Percentiles rank a stretch among this genome's conserved stretches.
Evolutionary conservation across 495 filamentous ascomycete species (phyloP).

Genomic region (Aspergillus conjunctus): DNA sequence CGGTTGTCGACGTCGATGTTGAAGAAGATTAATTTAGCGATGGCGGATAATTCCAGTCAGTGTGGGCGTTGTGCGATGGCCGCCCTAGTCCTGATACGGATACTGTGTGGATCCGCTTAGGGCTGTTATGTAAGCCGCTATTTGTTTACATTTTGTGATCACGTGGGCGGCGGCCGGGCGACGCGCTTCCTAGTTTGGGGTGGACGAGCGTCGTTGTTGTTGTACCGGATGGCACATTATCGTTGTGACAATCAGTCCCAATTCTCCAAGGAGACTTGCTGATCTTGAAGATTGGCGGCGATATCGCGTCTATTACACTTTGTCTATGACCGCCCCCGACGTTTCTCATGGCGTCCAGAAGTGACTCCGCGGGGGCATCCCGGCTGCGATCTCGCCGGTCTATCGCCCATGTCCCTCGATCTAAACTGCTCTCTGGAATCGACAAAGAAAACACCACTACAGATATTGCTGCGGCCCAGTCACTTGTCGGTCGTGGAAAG

Average conservation of each 20-base stretch:
- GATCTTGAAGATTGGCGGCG: neutral
- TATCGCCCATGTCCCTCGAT: conserved; percentile 65
- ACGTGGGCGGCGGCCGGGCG: conserved; percentile 28
- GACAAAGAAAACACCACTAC: conserved; percentile 76
- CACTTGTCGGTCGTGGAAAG: conserved; percentile 35
- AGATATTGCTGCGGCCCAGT: conserved; percentile 51
- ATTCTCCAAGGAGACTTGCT: neutral
- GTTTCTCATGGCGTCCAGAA: conserved; percentile 41
- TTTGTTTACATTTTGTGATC: conserved; percentile 50
- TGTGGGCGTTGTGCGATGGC: conserved; percentile 43
- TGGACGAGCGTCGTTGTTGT: neutral
- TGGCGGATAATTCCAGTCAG: conserved; percentile 38
- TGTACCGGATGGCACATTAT: neutral
- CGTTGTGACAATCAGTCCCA: conserved; percentile 1
- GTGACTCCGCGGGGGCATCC: conserved; percentile 39
- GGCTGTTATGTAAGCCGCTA: conserved; percentile 34
- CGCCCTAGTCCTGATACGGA: conserved; percentile 38
- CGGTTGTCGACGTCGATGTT: conserved; percentile 47
- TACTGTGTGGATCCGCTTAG: conserved; percentile 42
- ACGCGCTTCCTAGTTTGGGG: conserved; percentile 31
- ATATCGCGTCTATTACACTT: neutral
- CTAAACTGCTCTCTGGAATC: conserved; percentile 40
- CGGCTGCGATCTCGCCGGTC: conserved; percentile 73
- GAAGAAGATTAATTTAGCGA: conserved; percentile 46
- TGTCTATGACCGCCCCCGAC: conserved; percentile 21